Base-by-base conservation (phyloP, 441 rosid genomes). In the Cnidoscolus chayamansa region DNA sequence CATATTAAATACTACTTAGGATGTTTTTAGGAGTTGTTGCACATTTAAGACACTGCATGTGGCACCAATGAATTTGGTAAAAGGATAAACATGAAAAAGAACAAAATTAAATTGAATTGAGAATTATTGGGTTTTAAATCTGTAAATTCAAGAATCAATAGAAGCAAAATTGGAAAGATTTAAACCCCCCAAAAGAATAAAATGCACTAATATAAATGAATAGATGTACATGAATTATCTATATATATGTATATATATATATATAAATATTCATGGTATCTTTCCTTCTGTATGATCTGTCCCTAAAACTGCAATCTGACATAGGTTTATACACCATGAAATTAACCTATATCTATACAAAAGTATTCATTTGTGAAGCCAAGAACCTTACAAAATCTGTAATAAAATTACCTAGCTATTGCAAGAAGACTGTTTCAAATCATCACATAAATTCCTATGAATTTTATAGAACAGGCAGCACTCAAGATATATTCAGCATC, bases 241-340 rank as follows among this genome's bases (percentile, higher is more conserved):
- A 25, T 25, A 25, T 25, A 25, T 25, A 25, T 25, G 25, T 25
- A 25, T 25, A 25, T 25, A 25, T 25, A 35, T 35, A 35, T 2
- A 16, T 61, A 16, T 65, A 40, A 48, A 58, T 63, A 74, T 63
- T 72, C 78, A 78, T 60, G 70, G 79, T 25, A 58, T 72, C 79
- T 68, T 58, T 63, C 20, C 6, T 5, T 40, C 45, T 35, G 32
- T 69, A 70, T 25, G 25, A 25, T 25, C 25, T 69, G 30, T 30
- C 4, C 32, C 70, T 65, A 35, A 74, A 75, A 75, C 61, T 50
- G 70, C 50, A 65, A 57, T 63, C 76, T 25, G 54, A 40, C 50
- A 72, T 76, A 68, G 59, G 31, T 51, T 74, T 67, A 54, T 62
- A 77, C 74, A 73, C 78, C 78, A 62, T 70, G 71, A 75, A 74